phyloP scores from a whole-genome alignment of 2,329 filamentous ascomycete genomes.

The Dothidotthia symphoricarpi region DNA sequence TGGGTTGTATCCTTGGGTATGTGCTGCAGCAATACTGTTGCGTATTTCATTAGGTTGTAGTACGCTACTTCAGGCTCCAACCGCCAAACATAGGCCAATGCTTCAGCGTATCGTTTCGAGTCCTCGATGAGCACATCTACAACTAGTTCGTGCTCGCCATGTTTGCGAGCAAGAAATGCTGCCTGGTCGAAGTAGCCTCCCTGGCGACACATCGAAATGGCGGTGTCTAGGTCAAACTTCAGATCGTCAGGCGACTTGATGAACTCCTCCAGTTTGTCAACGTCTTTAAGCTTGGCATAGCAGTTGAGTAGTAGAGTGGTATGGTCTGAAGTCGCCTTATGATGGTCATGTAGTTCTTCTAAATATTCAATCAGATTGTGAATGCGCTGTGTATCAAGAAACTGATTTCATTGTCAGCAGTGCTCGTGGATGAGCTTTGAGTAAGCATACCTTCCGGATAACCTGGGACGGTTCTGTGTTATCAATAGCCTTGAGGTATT shows the following conservation, averaged over 20 bases:
- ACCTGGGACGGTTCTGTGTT: constrained; percentile 95
- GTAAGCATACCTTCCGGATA: constrained; percentile 70
- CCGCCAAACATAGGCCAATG: constrained; percentile 86
- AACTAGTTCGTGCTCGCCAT: constrained; percentile 89
- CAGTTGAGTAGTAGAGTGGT: constrained; percentile 94
- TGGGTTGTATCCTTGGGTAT: constrained; percentile 79
- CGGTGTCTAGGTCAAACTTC: constrained; percentile 95
- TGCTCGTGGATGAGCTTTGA: no score
- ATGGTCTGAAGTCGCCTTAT: constrained; percentile 90
- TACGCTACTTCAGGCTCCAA: constrained; percentile 79
- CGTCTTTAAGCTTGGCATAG: constrained; percentile 96
- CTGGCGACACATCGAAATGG: constrained; percentile 95
- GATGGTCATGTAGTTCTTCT: constrained; percentile 91
- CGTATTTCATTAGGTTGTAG: constrained; percentile 90
- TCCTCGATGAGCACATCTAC: constrained; percentile 96
- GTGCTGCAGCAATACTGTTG: constrained; percentile 83
- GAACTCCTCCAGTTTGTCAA: constrained; percentile 91
- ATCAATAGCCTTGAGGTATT: constrained; percentile 94
- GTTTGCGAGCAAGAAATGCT: constrained; percentile 89
- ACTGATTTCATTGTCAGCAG: constrained; percentile 50
- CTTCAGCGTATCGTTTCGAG: constrained; percentile 83
- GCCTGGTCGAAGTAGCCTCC: constrained; percentile 97
- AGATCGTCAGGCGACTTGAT: constrained; percentile 93
- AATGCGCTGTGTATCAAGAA: constrained; percentile 93
- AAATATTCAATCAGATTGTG: constrained; percentile 97